A percentile compares a stretch with the other conserved stretches of the same genome.
Evolutionary conservation across 495 filamentous ascomycete genomes (phyloP).

Genomic region (Hypoxylon rickii): DNA sequence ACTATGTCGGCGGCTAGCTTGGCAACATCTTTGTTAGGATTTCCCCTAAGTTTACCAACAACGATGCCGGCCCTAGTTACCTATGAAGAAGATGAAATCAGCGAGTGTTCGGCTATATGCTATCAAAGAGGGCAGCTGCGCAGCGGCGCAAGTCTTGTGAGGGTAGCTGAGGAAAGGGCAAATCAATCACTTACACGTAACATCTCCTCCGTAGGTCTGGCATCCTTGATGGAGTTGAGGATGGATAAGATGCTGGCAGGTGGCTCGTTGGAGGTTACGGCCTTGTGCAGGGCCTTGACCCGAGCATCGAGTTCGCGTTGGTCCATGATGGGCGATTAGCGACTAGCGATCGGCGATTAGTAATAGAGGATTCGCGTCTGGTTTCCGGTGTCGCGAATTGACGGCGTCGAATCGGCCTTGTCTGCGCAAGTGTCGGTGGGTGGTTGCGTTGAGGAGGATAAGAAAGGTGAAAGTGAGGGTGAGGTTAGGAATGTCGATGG

Average conservation of each 20-base stretch:
- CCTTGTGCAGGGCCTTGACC: slow-evolving; percentile 77
- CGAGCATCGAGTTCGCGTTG: slow-evolving; percentile 74
- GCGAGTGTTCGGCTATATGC: too few relatives aligned
- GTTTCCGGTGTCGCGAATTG: not conserved
- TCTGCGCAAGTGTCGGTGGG: too few relatives aligned
- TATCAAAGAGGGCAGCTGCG: too few relatives aligned
- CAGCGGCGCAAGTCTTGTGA: too few relatives aligned
- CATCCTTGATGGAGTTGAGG: slow-evolving; percentile 75
- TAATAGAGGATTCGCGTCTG: too few relatives aligned
- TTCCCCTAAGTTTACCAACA: slow-evolving; percentile 79
- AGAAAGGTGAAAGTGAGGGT: too few relatives aligned
- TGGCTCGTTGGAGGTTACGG: slow-evolving; percentile 68
- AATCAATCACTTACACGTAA: slow-evolving; percentile 60
- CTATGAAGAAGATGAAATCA: slow-evolving; percentile 45
- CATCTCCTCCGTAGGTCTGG: slow-evolving; percentile 85
- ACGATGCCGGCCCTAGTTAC: slow-evolving; percentile 89
- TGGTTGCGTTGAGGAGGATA: too few relatives aligned
- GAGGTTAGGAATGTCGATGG: too few relatives aligned
- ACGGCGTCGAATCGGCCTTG: too few relatives aligned
- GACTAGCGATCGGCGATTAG: too few relatives aligned
- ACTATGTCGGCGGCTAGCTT: slow-evolving; percentile 79
- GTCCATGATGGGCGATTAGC: slow-evolving; percentile 62
- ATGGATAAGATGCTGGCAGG: slow-evolving; percentile 66
- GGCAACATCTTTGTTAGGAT: slow-evolving; percentile 76
- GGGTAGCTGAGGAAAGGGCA: not conserved